Evolutionary conservation across 805 yeast species (phyloP), one percentile per base, ranked within the genome.

Genomic region (Wickerhamiella parazyma): DNA sequence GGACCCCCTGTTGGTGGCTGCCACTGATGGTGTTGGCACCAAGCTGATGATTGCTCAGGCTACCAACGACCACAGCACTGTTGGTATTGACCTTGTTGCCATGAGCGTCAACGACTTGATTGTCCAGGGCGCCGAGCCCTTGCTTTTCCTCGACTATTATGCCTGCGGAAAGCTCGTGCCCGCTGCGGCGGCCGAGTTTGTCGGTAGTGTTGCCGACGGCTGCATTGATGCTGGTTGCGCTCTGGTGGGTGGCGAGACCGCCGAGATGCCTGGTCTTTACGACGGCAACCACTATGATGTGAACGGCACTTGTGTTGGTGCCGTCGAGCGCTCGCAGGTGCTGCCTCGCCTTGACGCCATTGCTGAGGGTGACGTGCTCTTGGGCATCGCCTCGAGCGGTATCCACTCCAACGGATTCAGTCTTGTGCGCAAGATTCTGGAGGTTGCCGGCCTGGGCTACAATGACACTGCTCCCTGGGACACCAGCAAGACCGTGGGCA

Each of bases 231-330:
- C 97, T 26, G 95, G 95, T 9, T 89, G 98, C 72, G 98, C 99
- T 5, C 71, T 91, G 46, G 95, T 91, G 43, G 99, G 99, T 45
- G 99, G 99, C 52, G 99, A 91, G 66, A 91, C 99, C 31, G 81
- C 94, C 44, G 99, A 91, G 70, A 91, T 91, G 99, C 99, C 99
- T 21, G 98, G 98, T 51, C 84, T 91, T 82, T 91, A 91, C 58
- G 82, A 79, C 47, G 85, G 78, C 45, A 94, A 93, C 26, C 97
- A 91, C 65, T 91, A 91, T 60, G 99, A 91, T 64, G 87, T 95
- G 48, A 91, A 89, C 58, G 99, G 99, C 64, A 93, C 98, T 29
- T 93, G 96, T 43, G 87, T 91, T 36, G 99, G 99, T 57, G 98
- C 98, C 11, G 96, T 91, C 4, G 67, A 73, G 52, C 84, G 80